Conservation (phyloP, 2,329 filamentous ascomycete genomes). For the Xylaria sp. region DNA sequence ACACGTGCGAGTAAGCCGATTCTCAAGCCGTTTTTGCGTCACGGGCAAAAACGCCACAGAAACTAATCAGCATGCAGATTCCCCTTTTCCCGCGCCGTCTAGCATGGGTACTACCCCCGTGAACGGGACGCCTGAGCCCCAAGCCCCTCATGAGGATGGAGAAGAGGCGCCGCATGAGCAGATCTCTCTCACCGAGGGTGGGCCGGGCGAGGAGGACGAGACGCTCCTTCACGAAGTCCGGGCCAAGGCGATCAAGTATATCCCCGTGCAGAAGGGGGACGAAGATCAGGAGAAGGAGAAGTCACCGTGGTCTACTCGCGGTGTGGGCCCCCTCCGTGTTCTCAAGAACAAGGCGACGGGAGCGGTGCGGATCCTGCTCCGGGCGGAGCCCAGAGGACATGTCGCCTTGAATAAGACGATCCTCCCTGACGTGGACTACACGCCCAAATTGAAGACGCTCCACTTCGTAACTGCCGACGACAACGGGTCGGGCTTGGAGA, state of each 20-base stretch:
- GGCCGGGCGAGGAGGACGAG: constrained; percentile 78
- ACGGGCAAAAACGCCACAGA: not conserved
- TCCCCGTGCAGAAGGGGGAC: constrained; percentile 58
- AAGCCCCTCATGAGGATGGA: constrained; percentile 58
- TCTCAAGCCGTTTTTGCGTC: constrained; percentile 45
- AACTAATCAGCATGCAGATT: constrained; percentile 40
- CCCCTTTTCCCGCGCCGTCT: constrained; percentile 65
- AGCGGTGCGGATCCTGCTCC: constrained; percentile 74
- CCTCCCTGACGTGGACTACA: constrained; percentile 71
- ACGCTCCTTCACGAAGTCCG: constrained; percentile 75
- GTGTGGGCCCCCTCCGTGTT: constrained; percentile 76
- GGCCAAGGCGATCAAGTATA: constrained; percentile 74
- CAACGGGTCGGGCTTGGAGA: constrained; percentile 69
- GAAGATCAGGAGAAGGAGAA: constrained; percentile 62
- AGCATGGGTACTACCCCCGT: constrained; percentile 70
- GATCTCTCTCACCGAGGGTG: constrained; percentile 74
- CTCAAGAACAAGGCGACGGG: constrained; percentile 78
- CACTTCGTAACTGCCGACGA: constrained; percentile 68
- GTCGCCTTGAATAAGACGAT: constrained; percentile 78
- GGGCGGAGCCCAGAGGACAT: constrained; percentile 79
- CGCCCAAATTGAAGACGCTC: constrained; percentile 68
- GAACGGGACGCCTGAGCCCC: constrained; percentile 68
- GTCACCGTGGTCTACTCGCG: constrained; percentile 74
- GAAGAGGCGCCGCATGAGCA: constrained; percentile 71
- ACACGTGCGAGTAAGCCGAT: constrained; percentile 56